phyloP scores from a whole-genome alignment of 495 filamentous ascomycete species.

The Penicillium angulare region DNA sequence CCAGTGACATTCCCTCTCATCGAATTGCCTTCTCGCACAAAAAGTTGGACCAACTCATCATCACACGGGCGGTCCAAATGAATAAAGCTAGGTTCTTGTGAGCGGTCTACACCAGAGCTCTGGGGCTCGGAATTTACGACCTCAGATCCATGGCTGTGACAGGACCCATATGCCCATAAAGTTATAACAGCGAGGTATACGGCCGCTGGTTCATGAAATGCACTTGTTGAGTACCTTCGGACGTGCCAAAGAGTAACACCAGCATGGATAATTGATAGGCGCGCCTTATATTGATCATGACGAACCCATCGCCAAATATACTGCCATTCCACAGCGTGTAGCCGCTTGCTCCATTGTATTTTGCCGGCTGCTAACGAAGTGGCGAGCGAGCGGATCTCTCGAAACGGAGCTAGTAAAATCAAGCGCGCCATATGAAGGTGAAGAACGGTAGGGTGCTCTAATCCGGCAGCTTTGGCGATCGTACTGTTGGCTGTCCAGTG shows the following conservation, averaged over 20 bases:
- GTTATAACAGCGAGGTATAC: conserved; percentile 47
- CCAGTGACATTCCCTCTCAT: conserved; percentile 50
- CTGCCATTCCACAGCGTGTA: conserved; percentile 39
- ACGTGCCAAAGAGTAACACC: conserved; percentile 51
- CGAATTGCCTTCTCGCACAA: conserved; percentile 45
- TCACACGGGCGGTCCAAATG: conserved; percentile 53
- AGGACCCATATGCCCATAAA: conserved; percentile 53
- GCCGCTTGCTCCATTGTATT: conserved; percentile 30
- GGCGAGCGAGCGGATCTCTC: conserved; percentile 38
- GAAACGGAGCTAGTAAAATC: conserved; percentile 37
- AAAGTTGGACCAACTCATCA: conserved; percentile 54
- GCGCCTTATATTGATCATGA: conserved; percentile 54
- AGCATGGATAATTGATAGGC: conserved; percentile 54
- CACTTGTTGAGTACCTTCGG: conserved; percentile 44
- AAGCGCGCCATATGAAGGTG: conserved; percentile 52
- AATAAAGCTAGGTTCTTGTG: conserved; percentile 35
- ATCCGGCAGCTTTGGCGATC: conserved; percentile 42
- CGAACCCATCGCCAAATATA: conserved; percentile 49
- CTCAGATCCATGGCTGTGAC: conserved; percentile 15
- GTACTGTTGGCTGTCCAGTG: conserved; percentile 54
- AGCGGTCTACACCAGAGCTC: conserved; percentile 1
- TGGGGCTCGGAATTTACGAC: conserved; percentile 9
- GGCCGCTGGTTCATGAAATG: conserved; percentile 51
- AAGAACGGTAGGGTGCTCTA: conserved; percentile 51
- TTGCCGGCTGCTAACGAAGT: conserved; percentile 31